Evolutionary conservation across 176 grass and related monocot species (phyloP).

Genomic region (Neostapfia colusana): DNA sequence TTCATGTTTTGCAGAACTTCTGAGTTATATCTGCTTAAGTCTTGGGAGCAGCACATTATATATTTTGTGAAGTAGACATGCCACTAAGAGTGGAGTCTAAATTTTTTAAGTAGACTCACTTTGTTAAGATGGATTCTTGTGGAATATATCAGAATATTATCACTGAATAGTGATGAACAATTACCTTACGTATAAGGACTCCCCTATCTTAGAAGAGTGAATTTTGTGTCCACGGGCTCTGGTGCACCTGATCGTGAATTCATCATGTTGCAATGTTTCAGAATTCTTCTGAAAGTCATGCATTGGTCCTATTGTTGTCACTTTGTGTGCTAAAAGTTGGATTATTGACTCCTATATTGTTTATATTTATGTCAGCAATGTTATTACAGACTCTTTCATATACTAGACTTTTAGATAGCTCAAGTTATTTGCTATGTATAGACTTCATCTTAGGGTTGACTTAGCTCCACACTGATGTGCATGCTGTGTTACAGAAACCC

Average conservation of each 20-base stretch:
- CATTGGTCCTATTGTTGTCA: not conserved
- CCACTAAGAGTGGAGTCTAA: not conserved
- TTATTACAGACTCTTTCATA: not conserved
- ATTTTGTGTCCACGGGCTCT: no score
- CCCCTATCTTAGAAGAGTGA: no score
- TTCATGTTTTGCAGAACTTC: not conserved
- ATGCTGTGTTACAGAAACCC: conserved; percentile 60
- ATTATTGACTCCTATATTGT: not conserved
- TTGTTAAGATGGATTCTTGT: not conserved
- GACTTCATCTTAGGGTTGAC: conserved; percentile 3
- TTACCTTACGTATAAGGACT: not conserved
- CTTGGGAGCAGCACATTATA: not conserved
- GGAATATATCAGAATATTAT: not conserved
- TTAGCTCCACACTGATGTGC: conserved; percentile 10
- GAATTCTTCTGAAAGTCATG: no score
- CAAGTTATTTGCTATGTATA: not conserved
- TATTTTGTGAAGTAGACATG: not conserved
- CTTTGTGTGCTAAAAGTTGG: conserved; percentile 13
- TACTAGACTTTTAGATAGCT: not conserved
- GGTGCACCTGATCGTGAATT: no score
- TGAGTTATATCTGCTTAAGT: conserved; percentile 5
- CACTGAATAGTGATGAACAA: not conserved
- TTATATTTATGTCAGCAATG: not conserved
- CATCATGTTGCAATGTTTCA: not conserved
- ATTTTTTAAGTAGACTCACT: not conserved